Base-by-base conservation (phyloP, 2,329 filamentous ascomycete genomes). In the Neopestalotiopsis sp. region DNA sequence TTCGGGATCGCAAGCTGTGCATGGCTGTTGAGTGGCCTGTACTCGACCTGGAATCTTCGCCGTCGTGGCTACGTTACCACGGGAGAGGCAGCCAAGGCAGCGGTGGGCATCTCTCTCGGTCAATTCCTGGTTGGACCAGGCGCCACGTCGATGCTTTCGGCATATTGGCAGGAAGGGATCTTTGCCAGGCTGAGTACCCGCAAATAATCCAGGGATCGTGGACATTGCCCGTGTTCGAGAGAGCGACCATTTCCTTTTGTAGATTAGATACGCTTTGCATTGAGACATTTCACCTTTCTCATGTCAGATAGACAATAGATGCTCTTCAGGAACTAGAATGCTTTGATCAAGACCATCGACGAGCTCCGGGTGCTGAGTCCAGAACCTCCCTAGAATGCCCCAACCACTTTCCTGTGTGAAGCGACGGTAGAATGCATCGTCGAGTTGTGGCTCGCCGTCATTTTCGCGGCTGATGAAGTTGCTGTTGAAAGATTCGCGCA, bases 21-120 rank as follows among this genome's bases (percentile, higher is more conserved):
- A 17, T 64, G n/a, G 61, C 6, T 49, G n/a, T 32, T 24, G 4
- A 49, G 67, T 17, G 52, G 42, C 17, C 59, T 76, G 17, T 76
- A 74, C 68, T 65, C 69, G 9, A 67, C 74, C n/a, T 77, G 72
- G 71, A 70, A 74, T 17, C 59, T 76, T 20, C 70, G 75, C 13
- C 68, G 71, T 2, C 42, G 69, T 3, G 75, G 75, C 1, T 76
- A 75, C 40, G 67, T 74, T 28, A 71, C 65, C 13, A 75, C 71
- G 2, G 5, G 13, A 9, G 56, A 68, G 0, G 72, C 70, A 0
- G 13, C 71, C 1, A 56, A 20, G 52, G 70, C 69, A 0, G 59
- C 61, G 2, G 20, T 60, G 1, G 24, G 38, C 9, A 49, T 72
- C 2, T 7, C 71, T 17, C 4, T 65, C 0, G 72, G 72, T 0